These are phyloP conservation scores for Trypethelium eluteriae DNA, from an alignment of 495 filamentous ascomycete species.

Conservation along the genomic window DNA sequence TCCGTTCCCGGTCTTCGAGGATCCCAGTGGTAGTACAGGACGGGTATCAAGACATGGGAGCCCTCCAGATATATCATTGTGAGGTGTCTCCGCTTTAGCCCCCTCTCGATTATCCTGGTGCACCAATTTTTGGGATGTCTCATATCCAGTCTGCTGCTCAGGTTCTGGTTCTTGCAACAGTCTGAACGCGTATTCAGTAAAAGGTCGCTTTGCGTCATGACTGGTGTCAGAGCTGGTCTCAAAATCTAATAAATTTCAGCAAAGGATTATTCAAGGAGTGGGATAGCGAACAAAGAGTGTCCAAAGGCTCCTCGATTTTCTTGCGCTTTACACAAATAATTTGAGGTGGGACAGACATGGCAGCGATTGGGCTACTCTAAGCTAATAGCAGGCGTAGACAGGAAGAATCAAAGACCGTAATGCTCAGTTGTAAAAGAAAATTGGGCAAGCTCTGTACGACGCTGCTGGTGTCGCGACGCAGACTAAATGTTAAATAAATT, in stretches of 20 bases:
- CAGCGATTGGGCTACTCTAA: too few species aligned
- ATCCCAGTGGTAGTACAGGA: not conserved
- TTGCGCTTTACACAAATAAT: conserved; percentile 6
- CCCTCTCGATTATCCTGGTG: too few species aligned
- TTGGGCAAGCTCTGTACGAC: not conserved
- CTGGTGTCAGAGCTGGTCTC: not conserved
- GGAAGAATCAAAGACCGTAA: not conserved
- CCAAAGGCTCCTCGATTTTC: not conserved
- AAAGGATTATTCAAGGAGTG: too few species aligned
- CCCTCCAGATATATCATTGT: not conserved
- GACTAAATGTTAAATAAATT: not conserved
- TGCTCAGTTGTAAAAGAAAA: not conserved
- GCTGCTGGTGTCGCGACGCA: not conserved
- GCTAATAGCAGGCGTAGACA: too few species aligned
- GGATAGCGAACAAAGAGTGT: not conserved
- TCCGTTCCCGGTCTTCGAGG: not conserved
- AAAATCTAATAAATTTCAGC: not conserved
- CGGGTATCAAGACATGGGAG: not conserved
- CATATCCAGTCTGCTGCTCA: too few species aligned
- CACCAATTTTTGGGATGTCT: too few species aligned
- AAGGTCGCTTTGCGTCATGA: not conserved
- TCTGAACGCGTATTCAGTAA: not conserved
- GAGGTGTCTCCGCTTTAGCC: too few species aligned
- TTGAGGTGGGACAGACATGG: conserved; percentile 6
- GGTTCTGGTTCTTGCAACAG: not conserved